Conservation (phyloP, 768 basidiomycete species). For the Tylopilus plumbeoviolaceoides region DNA sequence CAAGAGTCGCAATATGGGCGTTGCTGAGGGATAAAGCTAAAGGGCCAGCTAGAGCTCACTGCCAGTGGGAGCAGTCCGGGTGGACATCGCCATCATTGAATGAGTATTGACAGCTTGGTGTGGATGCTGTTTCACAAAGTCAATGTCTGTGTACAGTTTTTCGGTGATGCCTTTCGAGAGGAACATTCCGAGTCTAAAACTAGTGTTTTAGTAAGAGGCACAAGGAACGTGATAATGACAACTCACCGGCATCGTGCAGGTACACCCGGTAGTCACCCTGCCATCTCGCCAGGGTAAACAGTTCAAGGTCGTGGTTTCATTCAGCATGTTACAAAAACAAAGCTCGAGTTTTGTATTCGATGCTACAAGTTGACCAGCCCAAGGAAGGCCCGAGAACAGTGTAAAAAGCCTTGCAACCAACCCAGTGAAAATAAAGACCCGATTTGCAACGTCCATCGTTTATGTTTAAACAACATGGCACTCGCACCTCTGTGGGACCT, state of each 20-base stretch:
- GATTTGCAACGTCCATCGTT: background rate
- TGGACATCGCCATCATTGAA: no score
- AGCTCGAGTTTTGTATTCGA: slow-evolving; percentile 1
- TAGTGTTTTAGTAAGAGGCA: no score
- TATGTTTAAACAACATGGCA: slow-evolving; percentile 4
- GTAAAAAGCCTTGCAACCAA: slow-evolving; percentile 5
- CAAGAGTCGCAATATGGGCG: no score
- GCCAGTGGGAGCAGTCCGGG: no score
- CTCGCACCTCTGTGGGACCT: slow-evolving; percentile 7
- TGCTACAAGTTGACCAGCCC: slow-evolving; percentile 12
- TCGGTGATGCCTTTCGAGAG: no score
- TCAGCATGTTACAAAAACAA: slow-evolving; percentile 8
- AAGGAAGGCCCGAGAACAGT: slow-evolving; percentile 5
- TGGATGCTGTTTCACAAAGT: no score
- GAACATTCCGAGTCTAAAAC: no score
- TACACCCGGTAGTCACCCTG: background rate
- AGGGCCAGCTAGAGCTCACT: no score
- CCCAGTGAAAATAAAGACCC: slow-evolving; percentile 11
- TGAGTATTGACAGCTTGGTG: no score
- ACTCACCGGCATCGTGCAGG: background rate
- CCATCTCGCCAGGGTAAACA: background rate
- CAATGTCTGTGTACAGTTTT: no score
- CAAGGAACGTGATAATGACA: background rate
- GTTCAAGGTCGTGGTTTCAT: background rate
- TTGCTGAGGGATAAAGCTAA: no score